These are phyloP conservation scores for Chaetomium olivaceum DNA, from an alignment of 2,329 filamentous ascomycete genomes.

Conservation along the genomic window DNA sequence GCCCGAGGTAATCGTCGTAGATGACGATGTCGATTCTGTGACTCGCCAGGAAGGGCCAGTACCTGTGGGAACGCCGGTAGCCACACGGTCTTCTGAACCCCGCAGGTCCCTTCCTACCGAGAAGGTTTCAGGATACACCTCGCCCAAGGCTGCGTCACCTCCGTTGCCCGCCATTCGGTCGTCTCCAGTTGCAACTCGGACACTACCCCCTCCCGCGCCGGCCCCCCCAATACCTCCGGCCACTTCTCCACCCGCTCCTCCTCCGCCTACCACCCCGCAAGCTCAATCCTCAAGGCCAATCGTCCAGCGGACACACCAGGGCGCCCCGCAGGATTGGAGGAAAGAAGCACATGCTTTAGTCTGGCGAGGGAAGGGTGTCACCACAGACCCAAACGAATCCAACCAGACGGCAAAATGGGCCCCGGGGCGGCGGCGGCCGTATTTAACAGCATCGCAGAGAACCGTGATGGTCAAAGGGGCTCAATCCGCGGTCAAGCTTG, in stretches of 20 bases:
- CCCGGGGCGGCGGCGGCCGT: conserved; percentile 31
- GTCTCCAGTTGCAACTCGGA: not conserved
- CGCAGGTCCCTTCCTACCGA: not conserved
- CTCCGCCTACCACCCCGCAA: not conserved
- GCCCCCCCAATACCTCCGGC: not conserved
- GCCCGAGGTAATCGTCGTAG: conserved; percentile 23
- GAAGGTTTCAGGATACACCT: not conserved
- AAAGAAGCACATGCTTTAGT: conserved; percentile 26
- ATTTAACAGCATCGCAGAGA: conserved; percentile 29
- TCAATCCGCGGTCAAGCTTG: conserved; percentile 21
- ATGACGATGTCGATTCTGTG: conserved; percentile 19
- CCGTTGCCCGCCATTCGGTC: not conserved
- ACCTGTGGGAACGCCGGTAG: not conserved
- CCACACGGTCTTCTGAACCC: not conserved
- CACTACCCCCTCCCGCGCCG: not conserved
- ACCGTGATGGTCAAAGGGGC: conserved; percentile 26
- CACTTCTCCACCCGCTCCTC: too few species aligned
- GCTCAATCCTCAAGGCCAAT: too few species aligned
- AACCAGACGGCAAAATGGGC: conserved; percentile 18
- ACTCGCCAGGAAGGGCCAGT: not conserved
- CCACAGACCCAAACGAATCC: not conserved
- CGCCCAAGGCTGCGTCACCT: not conserved
- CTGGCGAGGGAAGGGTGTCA: conserved; percentile 22
- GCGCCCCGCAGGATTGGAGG: conserved; percentile 24
- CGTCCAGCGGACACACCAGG: not conserved